Evolutionary conservation across 257 asterid species (phyloP).

Genomic region (Leptodermis oblonga): DNA sequence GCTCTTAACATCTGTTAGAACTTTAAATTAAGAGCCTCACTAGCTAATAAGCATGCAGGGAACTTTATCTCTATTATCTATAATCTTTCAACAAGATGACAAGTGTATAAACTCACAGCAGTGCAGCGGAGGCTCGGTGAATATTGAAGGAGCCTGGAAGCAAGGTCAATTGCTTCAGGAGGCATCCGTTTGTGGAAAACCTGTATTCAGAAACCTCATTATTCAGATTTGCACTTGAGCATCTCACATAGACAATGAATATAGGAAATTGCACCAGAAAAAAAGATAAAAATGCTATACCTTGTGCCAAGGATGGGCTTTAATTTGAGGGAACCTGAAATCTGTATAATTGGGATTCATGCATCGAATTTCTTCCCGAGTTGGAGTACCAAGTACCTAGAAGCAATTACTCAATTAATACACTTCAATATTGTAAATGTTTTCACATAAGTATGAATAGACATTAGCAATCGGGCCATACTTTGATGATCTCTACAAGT

Average conservation of each 20-base stretch:
- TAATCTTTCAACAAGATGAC: constrained; percentile 6
- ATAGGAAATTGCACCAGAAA: not conserved
- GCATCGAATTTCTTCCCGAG: constrained; percentile 90
- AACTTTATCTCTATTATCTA: not conserved
- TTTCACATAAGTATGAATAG: not conserved
- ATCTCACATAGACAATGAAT: not conserved
- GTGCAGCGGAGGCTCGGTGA: constrained; percentile 95
- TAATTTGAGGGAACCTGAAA: constrained; percentile 86
- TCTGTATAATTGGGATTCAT: constrained; percentile 90
- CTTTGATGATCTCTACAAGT: constrained; percentile 94
- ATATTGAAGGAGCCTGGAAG: constrained; percentile 84
- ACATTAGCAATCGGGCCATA: constrained; percentile 20
- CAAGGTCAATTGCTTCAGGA: constrained; percentile 92
- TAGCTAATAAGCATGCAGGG: not conserved
- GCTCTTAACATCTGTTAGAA: not conserved
- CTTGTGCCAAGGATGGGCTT: constrained; percentile 98
- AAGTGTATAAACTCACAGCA: constrained; percentile 38
- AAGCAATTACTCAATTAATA: constrained; percentile 24
- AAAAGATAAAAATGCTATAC: constrained; percentile 20
- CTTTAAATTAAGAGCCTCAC: not conserved
- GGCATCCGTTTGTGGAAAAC: constrained; percentile 93
- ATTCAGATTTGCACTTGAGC: constrained; percentile 14
- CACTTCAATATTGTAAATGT: not conserved
- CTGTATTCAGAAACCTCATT: constrained; percentile 36
- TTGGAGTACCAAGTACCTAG: constrained; percentile 95